Percentiles rank a stretch among this genome's conserved stretches.
phyloP scores from a whole-genome alignment of 2,329 filamentous ascomycete species.

The Sarocladiaceae sp. region DNA sequence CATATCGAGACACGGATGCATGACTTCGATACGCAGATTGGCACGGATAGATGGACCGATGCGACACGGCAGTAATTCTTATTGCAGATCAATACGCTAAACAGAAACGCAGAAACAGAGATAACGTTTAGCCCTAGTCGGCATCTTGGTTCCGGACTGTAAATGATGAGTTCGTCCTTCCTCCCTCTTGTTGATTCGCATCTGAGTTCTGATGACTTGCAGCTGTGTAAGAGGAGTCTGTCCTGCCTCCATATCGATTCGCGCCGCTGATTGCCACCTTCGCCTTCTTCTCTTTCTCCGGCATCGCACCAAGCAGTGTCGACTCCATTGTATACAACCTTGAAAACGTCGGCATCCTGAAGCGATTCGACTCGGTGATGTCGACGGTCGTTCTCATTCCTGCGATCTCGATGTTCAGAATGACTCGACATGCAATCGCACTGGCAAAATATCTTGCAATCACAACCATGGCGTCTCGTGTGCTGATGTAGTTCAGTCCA shows the following conservation, averaged over 20 bases:
- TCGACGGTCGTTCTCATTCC: slow-evolving; percentile 1
- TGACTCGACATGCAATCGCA: slow-evolving; percentile 3
- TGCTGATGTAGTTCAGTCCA: slow-evolving; percentile 6
- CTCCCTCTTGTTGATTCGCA: no score
- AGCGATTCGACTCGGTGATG: slow-evolving; percentile 2
- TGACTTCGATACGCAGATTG: neutral
- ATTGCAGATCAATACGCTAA: no score
- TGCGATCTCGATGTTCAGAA: slow-evolving; percentile 6
- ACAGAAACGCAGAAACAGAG: no score
- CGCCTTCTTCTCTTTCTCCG: neutral
- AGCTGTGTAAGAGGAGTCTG: neutral
- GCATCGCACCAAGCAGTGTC: neutral
- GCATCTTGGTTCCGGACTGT: no score
- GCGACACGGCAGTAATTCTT: no score
- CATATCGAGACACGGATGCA: neutral
- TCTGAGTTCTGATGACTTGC: neutral
- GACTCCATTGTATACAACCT: neutral
- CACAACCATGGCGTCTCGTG: slow-evolving; percentile 2
- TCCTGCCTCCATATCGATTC: neutral
- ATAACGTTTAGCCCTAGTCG: no score
- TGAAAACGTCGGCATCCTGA: neutral
- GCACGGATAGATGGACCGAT: no score
- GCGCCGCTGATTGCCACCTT: neutral
- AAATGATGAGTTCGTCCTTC: no score
- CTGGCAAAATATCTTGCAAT: slow-evolving; percentile 1